Conservation (phyloP, 305 asterid species). For the Rubia peregrina region DNA sequence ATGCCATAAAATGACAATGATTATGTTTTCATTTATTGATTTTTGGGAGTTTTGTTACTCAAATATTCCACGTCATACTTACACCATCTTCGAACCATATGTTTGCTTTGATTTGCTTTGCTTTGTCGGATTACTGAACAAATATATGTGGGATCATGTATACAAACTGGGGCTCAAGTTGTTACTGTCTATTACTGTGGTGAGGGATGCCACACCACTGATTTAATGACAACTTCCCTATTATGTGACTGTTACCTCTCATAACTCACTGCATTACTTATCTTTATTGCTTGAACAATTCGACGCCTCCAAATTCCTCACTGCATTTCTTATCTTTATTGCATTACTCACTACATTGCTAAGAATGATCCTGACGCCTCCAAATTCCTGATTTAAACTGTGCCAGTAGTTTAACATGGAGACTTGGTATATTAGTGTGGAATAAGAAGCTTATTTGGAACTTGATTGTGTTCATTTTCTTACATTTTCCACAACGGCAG, state of each 20-base stretch:
- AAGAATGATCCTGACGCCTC: neutral
- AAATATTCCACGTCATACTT: neutral
- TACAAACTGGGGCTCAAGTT: conserved; percentile 73
- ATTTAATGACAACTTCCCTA: neutral
- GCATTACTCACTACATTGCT: neutral
- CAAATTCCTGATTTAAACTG: neutral
- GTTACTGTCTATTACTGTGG: conserved; percentile 57
- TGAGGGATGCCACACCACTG: conserved; percentile 29
- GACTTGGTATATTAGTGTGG: neutral
- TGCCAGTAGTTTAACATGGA: neutral
- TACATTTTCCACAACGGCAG: neutral
- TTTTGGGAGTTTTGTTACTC: neutral
- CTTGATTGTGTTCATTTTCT: too few species aligned
- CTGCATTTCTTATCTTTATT: neutral
- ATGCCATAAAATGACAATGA: too few species aligned
- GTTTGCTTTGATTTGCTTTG: neutral
- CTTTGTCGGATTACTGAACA: conserved; percentile 79
- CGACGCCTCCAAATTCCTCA: neutral
- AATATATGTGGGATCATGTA: conserved; percentile 86
- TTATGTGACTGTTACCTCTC: neutral
- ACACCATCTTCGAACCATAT: neutral
- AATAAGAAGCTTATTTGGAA: too few species aligned
- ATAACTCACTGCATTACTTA: neutral
- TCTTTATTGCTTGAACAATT: neutral
- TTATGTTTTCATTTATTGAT: conserved; percentile 1